Evolutionary conservation across 1,284 basidiomycete genomes (phyloP).

Genomic region (Ganoderma lucidum): DNA sequence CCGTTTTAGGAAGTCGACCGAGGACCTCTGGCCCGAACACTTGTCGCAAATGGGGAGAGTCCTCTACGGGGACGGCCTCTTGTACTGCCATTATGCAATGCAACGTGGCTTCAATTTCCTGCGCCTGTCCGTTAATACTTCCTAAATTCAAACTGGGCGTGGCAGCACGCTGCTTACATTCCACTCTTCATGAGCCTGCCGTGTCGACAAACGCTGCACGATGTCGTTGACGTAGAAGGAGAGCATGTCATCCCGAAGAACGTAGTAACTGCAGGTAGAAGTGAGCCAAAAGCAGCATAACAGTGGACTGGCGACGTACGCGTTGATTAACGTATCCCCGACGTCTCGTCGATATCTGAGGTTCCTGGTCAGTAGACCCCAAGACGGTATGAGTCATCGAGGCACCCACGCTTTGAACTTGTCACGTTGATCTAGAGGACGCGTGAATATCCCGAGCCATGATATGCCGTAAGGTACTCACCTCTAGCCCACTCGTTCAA

Average conservation of each 20-base stretch:
- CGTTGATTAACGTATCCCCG: conserved; percentile 90
- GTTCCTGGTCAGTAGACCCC: not conserved
- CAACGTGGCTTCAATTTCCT: conserved; percentile 87
- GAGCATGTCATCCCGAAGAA: conserved; percentile 85
- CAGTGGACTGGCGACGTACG: conserved; percentile 57
- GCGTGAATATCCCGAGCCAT: not conserved
- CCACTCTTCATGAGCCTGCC: conserved; percentile 58
- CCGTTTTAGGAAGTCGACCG: conserved; percentile 68
- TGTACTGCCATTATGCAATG: conserved; percentile 88
- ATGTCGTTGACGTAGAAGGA: conserved; percentile 72
- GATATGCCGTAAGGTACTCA: conserved; percentile 40
- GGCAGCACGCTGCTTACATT: conserved; percentile 58
- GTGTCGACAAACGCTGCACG: conserved; percentile 55
- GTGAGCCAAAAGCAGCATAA: not conserved
- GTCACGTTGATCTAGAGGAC: conserved; percentile 68
- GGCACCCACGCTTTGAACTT: conserved; percentile 74
- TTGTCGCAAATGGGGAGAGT: conserved; percentile 66
- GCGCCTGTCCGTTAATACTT: not conserved
- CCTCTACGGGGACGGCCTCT: conserved; percentile 84
- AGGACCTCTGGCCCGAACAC: conserved; percentile 79
- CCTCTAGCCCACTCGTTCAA: conserved; percentile 74
- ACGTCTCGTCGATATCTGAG: conserved; percentile 85
- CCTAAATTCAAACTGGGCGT: not conserved
- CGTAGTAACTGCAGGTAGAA: conserved; percentile 72
- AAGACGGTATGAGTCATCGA: not conserved